phyloP scores from a whole-genome alignment of 2,329 filamentous ascomycete species.

The Aspergillus felis region DNA sequence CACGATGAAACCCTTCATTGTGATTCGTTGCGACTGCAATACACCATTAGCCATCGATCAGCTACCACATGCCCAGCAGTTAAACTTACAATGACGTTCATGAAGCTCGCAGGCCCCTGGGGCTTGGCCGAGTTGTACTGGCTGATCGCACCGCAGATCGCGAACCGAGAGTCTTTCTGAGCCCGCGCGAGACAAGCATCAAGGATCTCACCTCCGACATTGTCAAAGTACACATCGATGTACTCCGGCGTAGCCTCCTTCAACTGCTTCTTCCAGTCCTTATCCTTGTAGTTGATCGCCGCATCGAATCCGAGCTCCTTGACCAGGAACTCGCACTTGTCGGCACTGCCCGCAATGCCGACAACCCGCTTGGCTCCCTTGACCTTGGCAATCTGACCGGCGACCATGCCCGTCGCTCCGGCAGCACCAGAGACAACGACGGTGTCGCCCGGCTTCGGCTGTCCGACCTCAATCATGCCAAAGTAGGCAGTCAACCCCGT shows the following conservation, averaged over 20 bases:
- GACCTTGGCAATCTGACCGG: slow-evolving; percentile 73
- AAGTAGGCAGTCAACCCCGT: slow-evolving; percentile 75
- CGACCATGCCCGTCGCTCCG: slow-evolving; percentile 72
- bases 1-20: slow-evolving; percentile 69
- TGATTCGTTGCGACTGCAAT: slow-evolving; percentile 35
- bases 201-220: slow-evolving; percentile 68
- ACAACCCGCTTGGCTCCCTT: slow-evolving; percentile 60
- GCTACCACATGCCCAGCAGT: not conserved
- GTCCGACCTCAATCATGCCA: slow-evolving; percentile 65
- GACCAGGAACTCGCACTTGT: slow-evolving; percentile 64
- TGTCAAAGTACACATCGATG: slow-evolving; percentile 71
- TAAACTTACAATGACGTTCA: slow-evolving; percentile 37
- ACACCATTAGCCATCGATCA: slow-evolving; percentile 10
- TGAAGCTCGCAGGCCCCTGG: slow-evolving; percentile 52
- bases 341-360: slow-evolving; percentile 62
- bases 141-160: slow-evolving; percentile 68
- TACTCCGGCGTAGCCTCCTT: slow-evolving; percentile 55
- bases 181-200: slow-evolving; percentile 63
- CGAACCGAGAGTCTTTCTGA: slow-evolving; percentile 60
- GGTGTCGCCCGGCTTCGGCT: slow-evolving; percentile 65
- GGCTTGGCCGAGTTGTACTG: slow-evolving; percentile 61
- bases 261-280: slow-evolving; percentile 59
- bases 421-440: slow-evolving; percentile 76
- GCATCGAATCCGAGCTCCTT: slow-evolving; percentile 63
- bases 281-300: slow-evolving; percentile 66